phyloP scores from a whole-genome alignment of 768 basidiomycete genomes.

The Xanthoconium stramineum region DNA sequence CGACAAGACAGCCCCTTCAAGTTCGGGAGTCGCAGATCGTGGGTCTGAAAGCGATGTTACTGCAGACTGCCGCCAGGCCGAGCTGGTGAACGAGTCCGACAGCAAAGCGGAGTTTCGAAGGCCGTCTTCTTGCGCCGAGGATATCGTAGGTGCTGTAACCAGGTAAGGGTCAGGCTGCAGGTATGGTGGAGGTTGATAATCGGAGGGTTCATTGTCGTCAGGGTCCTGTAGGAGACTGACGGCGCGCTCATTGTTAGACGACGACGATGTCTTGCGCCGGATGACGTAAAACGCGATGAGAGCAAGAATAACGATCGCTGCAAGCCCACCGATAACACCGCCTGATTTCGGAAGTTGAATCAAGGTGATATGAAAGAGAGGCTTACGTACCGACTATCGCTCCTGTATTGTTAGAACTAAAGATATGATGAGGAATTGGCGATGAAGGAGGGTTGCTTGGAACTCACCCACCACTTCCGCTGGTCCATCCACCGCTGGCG shows the following conservation, averaged over 20 bases:
- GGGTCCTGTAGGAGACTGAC: conserved; percentile 65
- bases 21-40: conserved; percentile 49
- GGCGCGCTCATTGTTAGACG: conserved; percentile 51
- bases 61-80: conserved; percentile 26
- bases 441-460: background rate
- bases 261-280: conserved; percentile 42
- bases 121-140: conserved; percentile 33
- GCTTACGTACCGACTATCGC: conserved; percentile 46
- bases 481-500: conserved; percentile 35
- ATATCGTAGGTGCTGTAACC: conserved; percentile 57
- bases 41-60: conserved; percentile 31
- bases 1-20: conserved; percentile 15
- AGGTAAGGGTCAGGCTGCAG: conserved; percentile 77
- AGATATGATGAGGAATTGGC: background rate
- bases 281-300: conserved; percentile 48
- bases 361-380: background rate
- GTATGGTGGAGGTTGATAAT: conserved; percentile 61
- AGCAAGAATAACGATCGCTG: conserved; percentile 40
- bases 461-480: conserved; percentile 25
- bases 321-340: conserved; percentile 58
- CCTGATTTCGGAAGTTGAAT: conserved; percentile 28
- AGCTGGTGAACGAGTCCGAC: conserved; percentile 15
- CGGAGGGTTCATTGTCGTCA: conserved; percentile 43
- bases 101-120: conserved; percentile 16
- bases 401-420: conserved; percentile 39